Conservation (phyloP, 768 basidiomycete species). For the Calocera viscosa region DNA sequence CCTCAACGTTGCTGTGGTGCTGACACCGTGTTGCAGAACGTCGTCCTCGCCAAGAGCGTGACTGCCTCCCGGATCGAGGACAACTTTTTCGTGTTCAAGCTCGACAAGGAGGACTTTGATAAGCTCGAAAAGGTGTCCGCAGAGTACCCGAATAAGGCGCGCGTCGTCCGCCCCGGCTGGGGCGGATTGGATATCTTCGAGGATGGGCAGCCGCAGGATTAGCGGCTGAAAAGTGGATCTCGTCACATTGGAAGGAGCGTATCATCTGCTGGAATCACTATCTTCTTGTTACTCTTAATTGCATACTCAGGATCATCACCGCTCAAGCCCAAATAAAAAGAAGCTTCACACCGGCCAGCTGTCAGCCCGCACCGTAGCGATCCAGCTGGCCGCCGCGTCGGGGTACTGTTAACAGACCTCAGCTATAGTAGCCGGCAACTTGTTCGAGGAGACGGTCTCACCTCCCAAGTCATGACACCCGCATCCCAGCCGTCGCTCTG, state of each 20-base stretch:
- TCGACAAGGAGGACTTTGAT: background rate
- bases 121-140: background rate
- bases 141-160: background rate
- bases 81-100: constrained; percentile 34
- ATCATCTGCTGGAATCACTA: background rate
- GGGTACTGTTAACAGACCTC: constrained; percentile 29
- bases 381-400: constrained; percentile 33
- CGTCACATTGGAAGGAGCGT: too few species aligned
- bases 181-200: background rate
- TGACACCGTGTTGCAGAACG: constrained; percentile 24
- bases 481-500: constrained; percentile 49
- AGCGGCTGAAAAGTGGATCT: too few species aligned
- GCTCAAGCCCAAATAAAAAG: background rate
- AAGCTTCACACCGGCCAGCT: background rate
- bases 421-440: background rate
- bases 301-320: background rate
- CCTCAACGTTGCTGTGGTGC: background rate
- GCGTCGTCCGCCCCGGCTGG: background rate
- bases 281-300: background rate
- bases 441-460: constrained; percentile 32
- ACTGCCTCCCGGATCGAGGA: constrained; percentile 53
- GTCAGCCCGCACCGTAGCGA: constrained; percentile 28
- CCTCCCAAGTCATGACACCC: constrained; percentile 28
- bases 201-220: background rate
- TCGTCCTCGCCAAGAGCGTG: constrained; percentile 68